These are phyloP conservation scores for Aspergillus baeticus DNA, from an alignment of 495 filamentous ascomycete species.

Conservation along the genomic window DNA sequence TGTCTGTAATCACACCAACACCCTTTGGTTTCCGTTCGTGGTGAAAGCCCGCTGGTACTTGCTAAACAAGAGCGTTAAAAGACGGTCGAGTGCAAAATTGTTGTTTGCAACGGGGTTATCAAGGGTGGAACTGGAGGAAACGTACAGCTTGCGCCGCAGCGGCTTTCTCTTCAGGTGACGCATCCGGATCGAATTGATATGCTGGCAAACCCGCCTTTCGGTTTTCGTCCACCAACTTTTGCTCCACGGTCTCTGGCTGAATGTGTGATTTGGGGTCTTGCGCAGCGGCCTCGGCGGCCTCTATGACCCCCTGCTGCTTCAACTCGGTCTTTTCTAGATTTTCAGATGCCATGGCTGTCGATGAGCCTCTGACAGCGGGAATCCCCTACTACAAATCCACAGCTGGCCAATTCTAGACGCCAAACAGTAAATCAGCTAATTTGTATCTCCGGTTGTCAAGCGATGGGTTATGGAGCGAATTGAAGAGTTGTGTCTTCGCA, in stretches of 20 bases:
- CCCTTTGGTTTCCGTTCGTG: slow-evolving; percentile 63
- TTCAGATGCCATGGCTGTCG: slow-evolving; percentile 39
- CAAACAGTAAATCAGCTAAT: not conserved
- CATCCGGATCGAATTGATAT: slow-evolving; percentile 85
- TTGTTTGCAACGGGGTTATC: not conserved
- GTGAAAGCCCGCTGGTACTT: slow-evolving; percentile 61
- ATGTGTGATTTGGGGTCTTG: slow-evolving; percentile 63
- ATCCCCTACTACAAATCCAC: slow-evolving; percentile 19
- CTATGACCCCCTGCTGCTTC: slow-evolving; percentile 74
- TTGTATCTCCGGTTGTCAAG: not conserved
- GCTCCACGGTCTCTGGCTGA: slow-evolving; percentile 67
- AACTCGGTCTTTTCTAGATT: slow-evolving; percentile 54
- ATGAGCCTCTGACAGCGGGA: slow-evolving; percentile 16
- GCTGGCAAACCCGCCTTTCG: slow-evolving; percentile 73
- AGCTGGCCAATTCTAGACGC: slow-evolving; percentile 9
- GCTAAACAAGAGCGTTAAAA: slow-evolving; percentile 40
- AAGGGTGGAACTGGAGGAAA: slow-evolving; percentile 10
- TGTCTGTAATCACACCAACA: slow-evolving; percentile 70
- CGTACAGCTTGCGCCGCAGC: slow-evolving; percentile 75
- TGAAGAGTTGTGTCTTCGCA: not conserved
- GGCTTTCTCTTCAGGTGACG: slow-evolving; percentile 78
- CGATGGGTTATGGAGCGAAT: not conserved
- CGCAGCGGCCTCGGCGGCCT: slow-evolving; percentile 53
- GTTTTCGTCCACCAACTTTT: slow-evolving; percentile 70
- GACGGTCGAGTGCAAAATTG: slow-evolving; percentile 9